phyloP scores from a whole-genome alignment of 257 asterid genomes.

The Linderniella brevidens region DNA sequence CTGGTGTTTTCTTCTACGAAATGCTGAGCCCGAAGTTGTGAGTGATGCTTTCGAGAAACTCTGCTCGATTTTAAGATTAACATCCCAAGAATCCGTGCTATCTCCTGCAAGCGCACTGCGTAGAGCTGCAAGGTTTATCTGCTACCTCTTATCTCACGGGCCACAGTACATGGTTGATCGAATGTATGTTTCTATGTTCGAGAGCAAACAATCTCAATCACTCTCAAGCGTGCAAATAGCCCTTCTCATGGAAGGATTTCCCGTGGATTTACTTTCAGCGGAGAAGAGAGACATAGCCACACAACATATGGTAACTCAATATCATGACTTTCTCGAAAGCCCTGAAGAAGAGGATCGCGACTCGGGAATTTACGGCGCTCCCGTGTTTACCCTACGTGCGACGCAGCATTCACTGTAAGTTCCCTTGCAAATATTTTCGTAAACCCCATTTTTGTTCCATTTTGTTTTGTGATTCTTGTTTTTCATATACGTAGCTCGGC shows the following conservation, averaged over 20 bases:
- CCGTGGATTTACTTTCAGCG: slow-evolving; percentile 52
- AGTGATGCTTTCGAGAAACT: slow-evolving; percentile 37
- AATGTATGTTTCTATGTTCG: slow-evolving; percentile 38
- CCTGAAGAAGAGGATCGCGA: slow-evolving; percentile 25
- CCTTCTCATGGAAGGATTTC: slow-evolving; percentile 82
- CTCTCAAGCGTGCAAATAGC: slow-evolving; percentile 32
- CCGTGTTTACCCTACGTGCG: slow-evolving; percentile 68
- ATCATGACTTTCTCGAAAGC: slow-evolving; percentile 48
- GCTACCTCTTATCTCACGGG: slow-evolving; percentile 38
- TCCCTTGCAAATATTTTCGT: background rate
- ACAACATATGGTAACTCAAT: slow-evolving; percentile 50
- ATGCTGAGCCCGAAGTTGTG: slow-evolving; percentile 42
- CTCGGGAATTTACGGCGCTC: slow-evolving; percentile 47
- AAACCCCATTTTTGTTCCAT: background rate
- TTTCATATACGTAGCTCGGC: slow-evolving; percentile 35
- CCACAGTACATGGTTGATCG: slow-evolving; percentile 48
- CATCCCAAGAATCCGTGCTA: slow-evolving; percentile 33
- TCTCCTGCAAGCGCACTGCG: slow-evolving; percentile 46
- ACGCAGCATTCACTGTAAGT: slow-evolving; percentile 74
- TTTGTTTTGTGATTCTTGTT: background rate
- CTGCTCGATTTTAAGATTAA: slow-evolving; percentile 35
- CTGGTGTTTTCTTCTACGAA: slow-evolving; percentile 76
- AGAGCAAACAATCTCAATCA: slow-evolving; percentile 21
- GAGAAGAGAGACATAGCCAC: slow-evolving; percentile 45
- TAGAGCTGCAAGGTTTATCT: slow-evolving; percentile 52